Conservation (phyloP, 495 filamentous ascomycete genomes). For the Aspergillus incahuasiensis region DNA sequence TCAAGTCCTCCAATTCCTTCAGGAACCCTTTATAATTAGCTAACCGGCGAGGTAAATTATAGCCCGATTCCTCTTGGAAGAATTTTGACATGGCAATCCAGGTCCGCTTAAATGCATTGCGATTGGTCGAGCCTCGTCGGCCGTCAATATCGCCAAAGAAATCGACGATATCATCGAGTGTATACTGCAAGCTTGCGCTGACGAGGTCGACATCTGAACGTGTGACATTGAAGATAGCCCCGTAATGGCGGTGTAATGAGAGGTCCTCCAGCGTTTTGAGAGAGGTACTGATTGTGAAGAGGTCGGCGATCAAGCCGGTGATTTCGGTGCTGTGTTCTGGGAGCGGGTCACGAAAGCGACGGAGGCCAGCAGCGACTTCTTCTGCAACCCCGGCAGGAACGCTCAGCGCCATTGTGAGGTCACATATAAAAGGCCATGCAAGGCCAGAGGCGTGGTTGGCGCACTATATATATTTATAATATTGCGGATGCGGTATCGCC, state of each 20-base stretch:
- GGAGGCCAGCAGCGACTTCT: conserved; percentile 50
- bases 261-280: conserved; percentile 44
- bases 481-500: background rate
- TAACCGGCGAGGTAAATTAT: conserved; percentile 46
- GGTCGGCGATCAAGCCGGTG: conserved; percentile 48
- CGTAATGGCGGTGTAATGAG: conserved; percentile 28
- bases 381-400: conserved; percentile 47
- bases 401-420: conserved; percentile 41
- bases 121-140: conserved; percentile 26
- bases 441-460: background rate
- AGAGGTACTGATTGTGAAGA: conserved; percentile 49
- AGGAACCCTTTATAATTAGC: conserved; percentile 51
- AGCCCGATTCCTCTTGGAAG: conserved; percentile 49
- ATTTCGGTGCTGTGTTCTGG: conserved; percentile 52
- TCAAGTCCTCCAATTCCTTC: conserved; percentile 40
- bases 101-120: conserved; percentile 39
- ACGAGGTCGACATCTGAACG: conserved; percentile 42
- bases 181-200: conserved; percentile 46
- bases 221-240: conserved; percentile 31
- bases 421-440: conserved; percentile 17
- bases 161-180: conserved; percentile 47
- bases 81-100: conserved; percentile 50
- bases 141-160: conserved; percentile 46
- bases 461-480: background rate
- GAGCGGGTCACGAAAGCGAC: conserved; percentile 46